These are phyloP conservation scores for Candida palmyrensis DNA, from an alignment of 805 yeast species.

Conservation along the genomic window DNA sequence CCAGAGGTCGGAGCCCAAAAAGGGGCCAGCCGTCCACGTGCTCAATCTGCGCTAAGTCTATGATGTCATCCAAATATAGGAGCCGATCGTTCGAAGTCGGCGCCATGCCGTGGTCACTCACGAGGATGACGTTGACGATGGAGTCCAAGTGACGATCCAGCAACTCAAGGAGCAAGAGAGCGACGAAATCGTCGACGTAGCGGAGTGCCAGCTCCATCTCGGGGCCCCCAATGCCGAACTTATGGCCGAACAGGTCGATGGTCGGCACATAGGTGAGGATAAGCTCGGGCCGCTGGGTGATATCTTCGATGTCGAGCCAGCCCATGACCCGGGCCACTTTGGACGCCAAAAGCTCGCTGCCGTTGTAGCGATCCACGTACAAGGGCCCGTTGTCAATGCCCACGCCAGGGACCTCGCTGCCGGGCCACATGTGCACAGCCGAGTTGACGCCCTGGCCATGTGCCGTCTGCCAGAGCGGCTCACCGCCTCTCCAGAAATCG, in stretches of 20 bases:
- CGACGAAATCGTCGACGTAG: constrained; percentile 64
- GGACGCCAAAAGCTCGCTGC: constrained; percentile 49
- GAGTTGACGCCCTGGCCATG: constrained; percentile 51
- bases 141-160: constrained; percentile 50
- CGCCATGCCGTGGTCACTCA: constrained; percentile 94
- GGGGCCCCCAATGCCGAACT: constrained; percentile 60
- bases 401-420: constrained; percentile 67
- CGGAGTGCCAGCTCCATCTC: constrained; percentile 49
- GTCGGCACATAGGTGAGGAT: constrained; percentile 76
- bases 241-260: constrained; percentile 75
- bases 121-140: constrained; percentile 68
- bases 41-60: constrained; percentile 50
- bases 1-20: constrained; percentile 63
- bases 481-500: constrained; percentile 79
- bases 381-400: constrained; percentile 33
- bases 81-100: constrained; percentile 71
- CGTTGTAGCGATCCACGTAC: constrained; percentile 60
- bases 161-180: constrained; percentile 44
- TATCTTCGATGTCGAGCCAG: constrained; percentile 59
- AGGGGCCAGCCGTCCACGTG: constrained; percentile 85
- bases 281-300: constrained; percentile 64
- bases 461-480: constrained; percentile 84
- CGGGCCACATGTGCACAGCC: constrained; percentile 97
- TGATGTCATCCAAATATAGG: constrained; percentile 66
- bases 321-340: constrained; percentile 55